Percentiles rank a stretch among this genome's conserved stretches.
Evolutionary conservation across 805 yeast genomes (phyloP).

Genomic region (Candida ulmi): DNA sequence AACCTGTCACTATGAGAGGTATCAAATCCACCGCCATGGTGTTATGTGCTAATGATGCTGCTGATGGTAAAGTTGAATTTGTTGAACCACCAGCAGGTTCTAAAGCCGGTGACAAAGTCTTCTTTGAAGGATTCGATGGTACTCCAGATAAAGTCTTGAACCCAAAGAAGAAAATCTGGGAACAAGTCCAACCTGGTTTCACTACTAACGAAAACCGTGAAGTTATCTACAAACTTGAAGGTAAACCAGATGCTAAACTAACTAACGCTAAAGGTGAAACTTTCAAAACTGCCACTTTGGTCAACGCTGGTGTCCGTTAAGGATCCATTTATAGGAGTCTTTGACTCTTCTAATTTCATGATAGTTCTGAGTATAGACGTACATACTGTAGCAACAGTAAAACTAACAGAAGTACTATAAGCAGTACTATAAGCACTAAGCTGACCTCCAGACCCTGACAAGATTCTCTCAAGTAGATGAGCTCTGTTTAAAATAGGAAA

Average conservation of each 20-base stretch:
- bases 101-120: slow-evolving; percentile 92
- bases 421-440: too few relatives aligned
- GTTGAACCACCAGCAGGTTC: slow-evolving; percentile 92
- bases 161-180: slow-evolving; percentile 99
- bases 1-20: slow-evolving; percentile 98
- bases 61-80: slow-evolving; percentile 74
- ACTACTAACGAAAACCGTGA: slow-evolving; percentile 70
- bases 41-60: slow-evolving; percentile 79
- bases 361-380: not conserved
- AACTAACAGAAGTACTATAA: too few relatives aligned
- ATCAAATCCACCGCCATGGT: slow-evolving; percentile 96
- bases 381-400: too few relatives aligned
- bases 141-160: slow-evolving; percentile 88
- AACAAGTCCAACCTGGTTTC: slow-evolving; percentile 87
- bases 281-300: slow-evolving; percentile 68
- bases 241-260: slow-evolving; percentile 60
- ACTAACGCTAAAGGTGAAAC: slow-evolving; percentile 75
- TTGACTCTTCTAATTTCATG: not conserved
- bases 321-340: not conserved
- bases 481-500: too few relatives aligned
- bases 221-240: slow-evolving; percentile 76
- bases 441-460: too few relatives aligned
- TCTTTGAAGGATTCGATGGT: slow-evolving; percentile 87
- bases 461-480: too few relatives aligned
- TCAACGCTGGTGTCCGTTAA: slow-evolving; percentile 75